Percentiles rank a stretch among this genome's conserved stretches.
These are phyloP conservation scores for Cryptosporidium meleagridis DNA, from an alignment of 169 alveolate species.

Conservation along the genomic window DNA sequence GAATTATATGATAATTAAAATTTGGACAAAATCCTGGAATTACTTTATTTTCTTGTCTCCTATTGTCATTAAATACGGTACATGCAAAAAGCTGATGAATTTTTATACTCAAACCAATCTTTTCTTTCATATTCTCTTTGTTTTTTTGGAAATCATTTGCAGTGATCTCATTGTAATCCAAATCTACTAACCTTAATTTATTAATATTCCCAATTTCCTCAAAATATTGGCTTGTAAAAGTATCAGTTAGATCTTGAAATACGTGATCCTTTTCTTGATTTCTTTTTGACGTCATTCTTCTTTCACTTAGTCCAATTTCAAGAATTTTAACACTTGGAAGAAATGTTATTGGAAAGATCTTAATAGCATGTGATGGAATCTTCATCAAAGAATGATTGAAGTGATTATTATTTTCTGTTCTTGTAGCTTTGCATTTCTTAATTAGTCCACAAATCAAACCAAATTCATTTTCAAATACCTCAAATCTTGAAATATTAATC, in stretches of 20 bases:
- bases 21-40: constrained; percentile 31
- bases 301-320: neutral
- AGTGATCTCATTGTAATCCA: neutral
- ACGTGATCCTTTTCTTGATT: neutral
- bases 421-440: neutral
- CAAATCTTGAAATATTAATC: neutral
- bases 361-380: constrained; percentile 3
- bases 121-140: neutral
- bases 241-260: neutral
- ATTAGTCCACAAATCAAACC: neutral
- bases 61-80: neutral
- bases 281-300: too few species aligned
- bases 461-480: constrained; percentile 11
- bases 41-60: neutral
- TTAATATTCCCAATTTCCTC: neutral
- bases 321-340: constrained; percentile 19
- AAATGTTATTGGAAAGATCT: constrained; percentile 1
- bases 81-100: constrained; percentile 46
- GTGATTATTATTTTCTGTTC: neutral
- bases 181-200: constrained; percentile 8
- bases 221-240: neutral
- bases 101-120: neutral
- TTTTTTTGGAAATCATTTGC: neutral
- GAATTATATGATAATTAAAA: neutral
- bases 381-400: neutral